phyloP scores from a whole-genome alignment of 2,329 filamentous ascomycete genomes.

The Colletotrichum sp. region DNA sequence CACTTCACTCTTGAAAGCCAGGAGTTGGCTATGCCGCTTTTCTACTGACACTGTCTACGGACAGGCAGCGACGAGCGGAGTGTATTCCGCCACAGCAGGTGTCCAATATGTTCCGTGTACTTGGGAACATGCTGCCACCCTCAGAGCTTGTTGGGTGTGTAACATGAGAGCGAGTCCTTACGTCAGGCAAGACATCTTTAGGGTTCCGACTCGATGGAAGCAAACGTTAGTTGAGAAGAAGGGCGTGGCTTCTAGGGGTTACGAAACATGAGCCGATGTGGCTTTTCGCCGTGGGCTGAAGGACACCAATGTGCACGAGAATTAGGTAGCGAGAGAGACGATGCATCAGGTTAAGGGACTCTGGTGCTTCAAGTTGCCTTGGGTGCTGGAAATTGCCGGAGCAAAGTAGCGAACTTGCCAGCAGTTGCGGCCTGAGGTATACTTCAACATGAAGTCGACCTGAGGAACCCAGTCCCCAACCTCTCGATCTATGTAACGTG shows the following conservation, averaged over 20 bases:
- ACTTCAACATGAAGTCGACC: neutral
- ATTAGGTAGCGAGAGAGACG: neutral
- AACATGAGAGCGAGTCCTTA: neutral
- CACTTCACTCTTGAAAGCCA: neutral
- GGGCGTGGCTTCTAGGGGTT: neutral
- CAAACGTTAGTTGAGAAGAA: neutral
- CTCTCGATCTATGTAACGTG: neutral
- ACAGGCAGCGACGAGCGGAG: neutral
- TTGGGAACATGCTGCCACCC: neutral
- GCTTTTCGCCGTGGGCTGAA: neutral
- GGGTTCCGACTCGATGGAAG: neutral
- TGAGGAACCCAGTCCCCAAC: neutral
- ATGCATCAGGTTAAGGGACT: neutral
- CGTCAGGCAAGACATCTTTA: neutral
- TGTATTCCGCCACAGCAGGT: neutral
- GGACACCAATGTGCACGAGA: neutral
- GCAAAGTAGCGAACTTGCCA: neutral
- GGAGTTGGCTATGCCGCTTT: neutral
- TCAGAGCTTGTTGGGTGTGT: neutral
- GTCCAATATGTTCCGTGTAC: neutral
- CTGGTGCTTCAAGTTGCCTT: neutral
- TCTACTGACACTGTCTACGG: neutral
- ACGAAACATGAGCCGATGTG: neutral
- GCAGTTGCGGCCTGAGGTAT: neutral
- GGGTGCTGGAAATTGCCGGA: neutral